Conservation (phyloP, 805 yeast genomes). For the Wickerhamiella australiensis region DNA sequence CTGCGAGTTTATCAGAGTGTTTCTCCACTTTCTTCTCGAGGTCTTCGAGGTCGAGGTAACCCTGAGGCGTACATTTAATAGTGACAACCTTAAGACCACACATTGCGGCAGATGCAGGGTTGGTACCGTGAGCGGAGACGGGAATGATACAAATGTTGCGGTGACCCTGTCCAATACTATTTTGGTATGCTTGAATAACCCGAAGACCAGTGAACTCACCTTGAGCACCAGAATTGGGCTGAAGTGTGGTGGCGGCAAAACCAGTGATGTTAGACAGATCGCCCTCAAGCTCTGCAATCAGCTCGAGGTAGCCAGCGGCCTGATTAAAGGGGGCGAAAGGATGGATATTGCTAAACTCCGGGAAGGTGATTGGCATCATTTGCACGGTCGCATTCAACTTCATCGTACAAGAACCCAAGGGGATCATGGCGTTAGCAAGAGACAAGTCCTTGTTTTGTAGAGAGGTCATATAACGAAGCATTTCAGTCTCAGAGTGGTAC, state of each 20-base stretch:
- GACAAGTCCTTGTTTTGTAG: slow-evolving; percentile 84
- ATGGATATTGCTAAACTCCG: slow-evolving; percentile 77
- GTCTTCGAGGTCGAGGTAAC: slow-evolving; percentile 75
- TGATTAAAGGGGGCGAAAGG: slow-evolving; percentile 88
- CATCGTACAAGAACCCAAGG: slow-evolving; percentile 97
- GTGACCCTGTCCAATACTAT: slow-evolving; percentile 52
- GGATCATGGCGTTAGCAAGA: slow-evolving; percentile 91
- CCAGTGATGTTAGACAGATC: slow-evolving; percentile 91
- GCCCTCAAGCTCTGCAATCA: slow-evolving; percentile 62
- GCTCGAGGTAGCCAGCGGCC: slow-evolving; percentile 72
- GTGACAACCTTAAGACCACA: slow-evolving; percentile 89
- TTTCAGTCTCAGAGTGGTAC: slow-evolving; percentile 88
- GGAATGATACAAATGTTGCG: slow-evolving; percentile 90
- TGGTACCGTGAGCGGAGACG: slow-evolving; percentile 95
- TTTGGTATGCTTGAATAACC: slow-evolving; percentile 67
- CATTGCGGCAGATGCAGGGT: slow-evolving; percentile 98
- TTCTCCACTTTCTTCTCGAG: slow-evolving; percentile 58
- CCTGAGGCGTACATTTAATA: slow-evolving; percentile 73
- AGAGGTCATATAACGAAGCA: slow-evolving; percentile 78
- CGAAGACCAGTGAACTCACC: slow-evolving; percentile 94
- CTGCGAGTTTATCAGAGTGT: slow-evolving; percentile 62
- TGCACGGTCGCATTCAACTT: slow-evolving; percentile 90
- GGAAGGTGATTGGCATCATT: slow-evolving; percentile 91
- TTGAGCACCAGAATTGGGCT: slow-evolving; percentile 98
- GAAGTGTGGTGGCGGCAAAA: slow-evolving; percentile 75